phyloP scores from a whole-genome alignment of 2,329 filamentous ascomycete species.

The Colletotrichum falcatum region DNA sequence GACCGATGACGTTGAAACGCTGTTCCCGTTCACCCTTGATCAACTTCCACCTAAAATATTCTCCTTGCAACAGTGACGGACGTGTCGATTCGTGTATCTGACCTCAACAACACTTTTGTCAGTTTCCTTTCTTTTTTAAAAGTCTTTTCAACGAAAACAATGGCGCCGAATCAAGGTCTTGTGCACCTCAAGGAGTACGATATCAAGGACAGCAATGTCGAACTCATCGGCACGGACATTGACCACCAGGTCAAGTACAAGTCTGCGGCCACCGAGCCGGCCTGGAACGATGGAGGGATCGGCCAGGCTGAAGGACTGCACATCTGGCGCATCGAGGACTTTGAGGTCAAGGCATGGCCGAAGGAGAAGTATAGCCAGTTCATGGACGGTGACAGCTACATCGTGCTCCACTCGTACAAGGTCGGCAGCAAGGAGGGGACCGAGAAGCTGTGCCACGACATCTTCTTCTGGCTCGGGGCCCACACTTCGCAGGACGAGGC shows the following conservation, averaged over 20 bases:
- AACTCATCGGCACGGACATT: slow-evolving; percentile 71
- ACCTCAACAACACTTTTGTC: not conserved
- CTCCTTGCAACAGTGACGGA: slow-evolving; percentile 7
- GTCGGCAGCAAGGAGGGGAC: slow-evolving; percentile 57
- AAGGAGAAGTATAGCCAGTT: slow-evolving; percentile 68
- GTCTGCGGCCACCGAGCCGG: slow-evolving; percentile 73
- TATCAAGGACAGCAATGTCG: slow-evolving; percentile 76
- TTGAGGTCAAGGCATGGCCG: slow-evolving; percentile 73
- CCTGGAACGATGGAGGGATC: slow-evolving; percentile 71
- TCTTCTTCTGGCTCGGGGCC: slow-evolving; percentile 77
- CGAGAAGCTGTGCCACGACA: slow-evolving; percentile 68
- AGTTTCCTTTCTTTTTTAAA: not conserved
- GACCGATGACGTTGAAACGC: slow-evolving; percentile 36
- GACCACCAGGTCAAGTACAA: slow-evolving; percentile 77
- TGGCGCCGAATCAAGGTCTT: slow-evolving; percentile 72
- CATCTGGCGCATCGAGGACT: slow-evolving; percentile 76
- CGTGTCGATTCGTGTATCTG: not conserved
- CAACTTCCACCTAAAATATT: not conserved
- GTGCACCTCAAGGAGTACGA: slow-evolving; percentile 74
- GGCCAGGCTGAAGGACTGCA: slow-evolving; percentile 66
- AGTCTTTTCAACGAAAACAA: slow-evolving; percentile 46
- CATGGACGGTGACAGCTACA: slow-evolving; percentile 76
- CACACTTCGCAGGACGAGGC: slow-evolving; percentile 77
- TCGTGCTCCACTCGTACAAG: slow-evolving; percentile 71
- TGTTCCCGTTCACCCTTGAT: not conserved